Conservation (phyloP, 139 green algal species). For the Ostreobium quekettii region DNA sequence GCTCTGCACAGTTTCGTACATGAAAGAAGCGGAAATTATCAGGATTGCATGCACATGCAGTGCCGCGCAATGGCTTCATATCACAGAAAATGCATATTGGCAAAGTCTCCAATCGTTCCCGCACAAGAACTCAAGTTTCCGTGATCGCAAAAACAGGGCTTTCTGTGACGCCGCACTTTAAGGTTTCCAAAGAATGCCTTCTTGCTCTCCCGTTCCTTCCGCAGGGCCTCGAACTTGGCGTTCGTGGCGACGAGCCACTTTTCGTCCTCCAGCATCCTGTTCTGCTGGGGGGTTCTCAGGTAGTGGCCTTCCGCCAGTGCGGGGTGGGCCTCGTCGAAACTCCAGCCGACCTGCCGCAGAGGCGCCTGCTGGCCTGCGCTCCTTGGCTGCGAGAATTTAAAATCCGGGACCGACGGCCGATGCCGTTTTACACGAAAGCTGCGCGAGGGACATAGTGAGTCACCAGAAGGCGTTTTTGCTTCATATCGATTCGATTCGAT, state of each 20-base stretch:
- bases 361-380: constrained; percentile 24
- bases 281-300: constrained; percentile 23
- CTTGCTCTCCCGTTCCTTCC: neutral
- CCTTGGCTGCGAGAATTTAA: constrained; percentile 31
- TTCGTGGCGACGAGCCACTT: neutral
- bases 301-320: constrained; percentile 24
- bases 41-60: too few species aligned
- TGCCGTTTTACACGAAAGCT: neutral
- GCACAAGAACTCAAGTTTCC: too few species aligned
- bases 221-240: neutral
- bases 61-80: too few species aligned
- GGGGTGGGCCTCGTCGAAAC: constrained; percentile 26
- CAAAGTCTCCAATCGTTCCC: too few species aligned
- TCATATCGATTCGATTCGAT: neutral
- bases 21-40: too few species aligned
- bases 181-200: neutral
- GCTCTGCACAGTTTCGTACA: too few species aligned
- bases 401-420: constrained; percentile 11
- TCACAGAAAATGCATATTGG: too few species aligned
- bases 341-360: constrained; percentile 13
- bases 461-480: neutral
- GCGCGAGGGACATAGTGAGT: neutral
- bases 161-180: too few species aligned
- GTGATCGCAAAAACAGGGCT: too few species aligned
- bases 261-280: constrained; percentile 17